Percentiles rank a stretch among this genome's conserved stretches.
Evolutionary conservation across 805 yeast species (phyloP).

Genomic region (Saturnispora dispora): DNA sequence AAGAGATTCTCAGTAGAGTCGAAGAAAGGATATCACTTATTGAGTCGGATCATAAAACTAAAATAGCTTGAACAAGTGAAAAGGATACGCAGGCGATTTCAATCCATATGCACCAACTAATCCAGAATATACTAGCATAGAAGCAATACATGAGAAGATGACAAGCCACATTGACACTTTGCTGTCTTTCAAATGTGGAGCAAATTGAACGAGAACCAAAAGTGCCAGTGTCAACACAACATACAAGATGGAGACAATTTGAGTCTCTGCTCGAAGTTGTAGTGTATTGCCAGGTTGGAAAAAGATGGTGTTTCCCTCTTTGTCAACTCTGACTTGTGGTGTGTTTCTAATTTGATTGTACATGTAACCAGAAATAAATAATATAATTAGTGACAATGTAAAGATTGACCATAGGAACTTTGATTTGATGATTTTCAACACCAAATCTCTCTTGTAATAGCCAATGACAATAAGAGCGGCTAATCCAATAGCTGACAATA

Average conservation of each 20-base stretch:
- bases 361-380: slow-evolving; percentile 88
- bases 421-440: slow-evolving; percentile 36
- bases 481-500: slow-evolving; percentile 28
- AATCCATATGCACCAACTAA: slow-evolving; percentile 50
- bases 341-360: slow-evolving; percentile 75
- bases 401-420: slow-evolving; percentile 65
- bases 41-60: not conserved
- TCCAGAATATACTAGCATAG: slow-evolving; percentile 46
- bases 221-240: slow-evolving; percentile 56
- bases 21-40: slow-evolving; percentile 26
- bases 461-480: slow-evolving; percentile 23
- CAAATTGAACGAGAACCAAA: slow-evolving; percentile 48
- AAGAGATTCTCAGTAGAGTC: slow-evolving; percentile 27
- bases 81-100: slow-evolving; percentile 76
- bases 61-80: slow-evolving; percentile 30
- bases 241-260: slow-evolving; percentile 66
- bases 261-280: slow-evolving; percentile 87
- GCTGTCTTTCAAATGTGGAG: slow-evolving; percentile 39
- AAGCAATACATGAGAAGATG: slow-evolving; percentile 35
- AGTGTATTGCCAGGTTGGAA: slow-evolving; percentile 53
- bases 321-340: slow-evolving; percentile 45
- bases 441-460: slow-evolving; percentile 25
- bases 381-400: slow-evolving; percentile 51
- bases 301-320: slow-evolving; percentile 31
- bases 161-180: slow-evolving; percentile 38